Base-by-base conservation (phyloP, 805 yeast genomes). In the Candida arabinofermentans region DNA sequence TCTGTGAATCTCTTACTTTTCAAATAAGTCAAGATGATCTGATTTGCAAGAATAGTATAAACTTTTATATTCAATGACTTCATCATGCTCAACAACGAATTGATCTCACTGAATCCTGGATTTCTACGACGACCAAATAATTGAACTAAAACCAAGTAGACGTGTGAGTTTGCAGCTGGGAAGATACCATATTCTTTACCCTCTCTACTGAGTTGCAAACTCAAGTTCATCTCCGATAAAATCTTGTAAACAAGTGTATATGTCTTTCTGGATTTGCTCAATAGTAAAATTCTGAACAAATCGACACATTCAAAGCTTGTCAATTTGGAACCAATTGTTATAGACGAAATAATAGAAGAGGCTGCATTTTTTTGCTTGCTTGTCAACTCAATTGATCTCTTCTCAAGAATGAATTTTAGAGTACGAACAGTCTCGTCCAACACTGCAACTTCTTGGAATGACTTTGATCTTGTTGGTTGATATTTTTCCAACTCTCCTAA, bases 151-250 rank as follows among this genome's bases (percentile, higher is more conserved):
- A 65, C 59, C 2, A 70, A 54, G 42, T 72, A 74, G 34, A 69
- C 65, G 43, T 69, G 68, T 0, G 76, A 57, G 30, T 62, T 64
- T 0, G 67, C 68, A 2, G 67, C 58, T 3, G 75, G 70, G 27
- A 66, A 55, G 6, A 59, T 43, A 1, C 57, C 56, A 6, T 39
- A 36, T 3, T 44, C 26, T 5, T 46, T 14, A 3, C 48, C 50
- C 24, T 45, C 36, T 14, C 21, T 41, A 13, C 14, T 36, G 27
- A 21, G 35, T 24, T 31, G 30, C 12, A 38, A 44, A 12, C 44
- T 48, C 32, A 40, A 54, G 45, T 52, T 59, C 62, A 71, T 50
- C 32, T 59, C 53, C 1, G 46, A 27, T 10, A 73, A 46, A 0
- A 72, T 47, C 17, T 49, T 48, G 17, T 56, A 49, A 0, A 75